Percentiles rank a stretch among this genome's conserved stretches.
phyloP scores from a whole-genome alignment of 2,329 filamentous ascomycete species.

The Bisporella sp. region DNA sequence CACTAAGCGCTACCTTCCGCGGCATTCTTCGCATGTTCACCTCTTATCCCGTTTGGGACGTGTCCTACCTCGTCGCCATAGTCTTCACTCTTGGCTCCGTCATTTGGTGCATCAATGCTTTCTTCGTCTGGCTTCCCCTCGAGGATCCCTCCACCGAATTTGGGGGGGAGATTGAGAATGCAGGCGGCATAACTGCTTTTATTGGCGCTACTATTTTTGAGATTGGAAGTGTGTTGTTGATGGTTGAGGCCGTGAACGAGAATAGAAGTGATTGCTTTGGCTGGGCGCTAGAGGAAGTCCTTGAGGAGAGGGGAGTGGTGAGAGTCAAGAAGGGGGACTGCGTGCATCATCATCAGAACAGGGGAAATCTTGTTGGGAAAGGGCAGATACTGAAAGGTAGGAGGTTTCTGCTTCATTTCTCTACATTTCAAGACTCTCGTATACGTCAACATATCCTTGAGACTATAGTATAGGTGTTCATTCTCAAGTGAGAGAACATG shows the following conservation, averaged over 20 bases:
- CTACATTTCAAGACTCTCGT: too few species aligned
- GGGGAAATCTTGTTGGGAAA: conserved; percentile 30
- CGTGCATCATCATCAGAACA: conserved; percentile 35
- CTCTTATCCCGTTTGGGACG: conserved; percentile 46
- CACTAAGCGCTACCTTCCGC: conserved; percentile 15
- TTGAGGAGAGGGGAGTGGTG: conserved; percentile 22
- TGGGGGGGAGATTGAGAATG: conserved; percentile 41
- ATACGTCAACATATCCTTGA: too few species aligned
- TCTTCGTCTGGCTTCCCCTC: conserved; percentile 57
- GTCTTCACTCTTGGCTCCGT: conserved; percentile 47
- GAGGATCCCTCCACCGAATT: conserved; percentile 46
- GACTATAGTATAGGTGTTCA: too few species aligned
- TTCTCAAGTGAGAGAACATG: too few species aligned
- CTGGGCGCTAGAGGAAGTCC: conserved; percentile 43
- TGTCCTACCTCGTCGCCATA: conserved; percentile 47
- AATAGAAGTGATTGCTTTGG: conserved; percentile 60
- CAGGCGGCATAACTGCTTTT: conserved; percentile 55
- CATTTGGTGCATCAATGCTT: conserved; percentile 53
- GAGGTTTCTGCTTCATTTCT: too few species aligned
- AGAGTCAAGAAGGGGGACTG: conserved; percentile 23
- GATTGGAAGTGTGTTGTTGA: conserved; percentile 52
- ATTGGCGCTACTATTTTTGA: conserved; percentile 64
- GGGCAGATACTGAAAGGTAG: conserved; percentile 11
- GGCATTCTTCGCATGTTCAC: conserved; percentile 42
- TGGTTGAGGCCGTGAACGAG: conserved; percentile 64